Conservation (phyloP, 2,329 filamentous ascomycete genomes). For the Colletotrichum salicis region DNA sequence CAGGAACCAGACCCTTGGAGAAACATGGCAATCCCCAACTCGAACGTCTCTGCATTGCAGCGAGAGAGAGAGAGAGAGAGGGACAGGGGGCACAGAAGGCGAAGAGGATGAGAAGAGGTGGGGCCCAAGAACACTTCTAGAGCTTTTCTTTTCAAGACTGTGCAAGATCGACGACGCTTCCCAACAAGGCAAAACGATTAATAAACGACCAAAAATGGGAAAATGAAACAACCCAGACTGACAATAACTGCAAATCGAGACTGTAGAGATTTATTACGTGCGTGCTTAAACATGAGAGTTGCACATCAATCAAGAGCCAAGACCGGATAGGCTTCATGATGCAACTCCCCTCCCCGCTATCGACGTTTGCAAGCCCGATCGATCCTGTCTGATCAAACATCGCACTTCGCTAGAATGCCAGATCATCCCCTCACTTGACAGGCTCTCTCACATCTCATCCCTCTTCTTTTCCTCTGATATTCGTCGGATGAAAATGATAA, state of each 20-base stretch:
- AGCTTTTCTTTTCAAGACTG: not conserved
- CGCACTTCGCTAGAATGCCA: constrained; percentile 9
- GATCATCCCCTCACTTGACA: not conserved
- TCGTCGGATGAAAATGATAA: not conserved
- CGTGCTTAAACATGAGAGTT: not conserved
- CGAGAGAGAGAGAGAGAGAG: not conserved
- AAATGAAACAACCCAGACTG: not conserved
- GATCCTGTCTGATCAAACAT: too few species aligned
- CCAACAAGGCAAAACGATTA: not conserved
- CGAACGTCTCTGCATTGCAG: not conserved
- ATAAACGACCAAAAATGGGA: not conserved
- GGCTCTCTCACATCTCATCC: not conserved
- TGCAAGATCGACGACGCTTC: not conserved
- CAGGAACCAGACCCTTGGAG: not conserved
- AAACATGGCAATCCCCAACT: constrained; percentile 4
- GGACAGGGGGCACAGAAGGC: too few species aligned
- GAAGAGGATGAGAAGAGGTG: not conserved
- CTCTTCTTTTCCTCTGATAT: not conserved
- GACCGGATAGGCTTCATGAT: not conserved
- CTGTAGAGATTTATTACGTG: too few species aligned
- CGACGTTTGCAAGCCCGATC: not conserved
- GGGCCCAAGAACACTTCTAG: constrained; percentile 6
- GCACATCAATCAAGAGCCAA: not conserved
- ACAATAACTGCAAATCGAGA: not conserved
- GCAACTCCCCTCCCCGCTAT: not conserved